A percentile compares a stretch with the other conserved stretches of the same genome.
phyloP scores from a whole-genome alignment of 305 asterid genomes.

The Fraxinus angustifolia region DNA sequence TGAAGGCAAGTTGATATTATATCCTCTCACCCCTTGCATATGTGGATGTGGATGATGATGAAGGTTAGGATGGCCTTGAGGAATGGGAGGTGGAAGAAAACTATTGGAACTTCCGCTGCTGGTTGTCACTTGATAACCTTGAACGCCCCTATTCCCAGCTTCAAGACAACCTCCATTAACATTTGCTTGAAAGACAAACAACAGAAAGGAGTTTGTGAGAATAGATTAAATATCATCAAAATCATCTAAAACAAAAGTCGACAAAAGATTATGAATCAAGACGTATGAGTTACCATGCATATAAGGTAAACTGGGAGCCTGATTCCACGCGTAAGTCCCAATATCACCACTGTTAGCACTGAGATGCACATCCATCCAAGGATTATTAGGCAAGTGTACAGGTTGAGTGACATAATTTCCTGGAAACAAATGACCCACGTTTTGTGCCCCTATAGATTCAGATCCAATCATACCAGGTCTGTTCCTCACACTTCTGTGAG shows the following conservation, averaged over 20 bases:
- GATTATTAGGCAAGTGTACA: slow-evolving; percentile 51
- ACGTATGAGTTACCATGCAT: slow-evolving; percentile 47
- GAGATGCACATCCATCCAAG: slow-evolving; percentile 43
- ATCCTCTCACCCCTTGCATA: slow-evolving; percentile 58
- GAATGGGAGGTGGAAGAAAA: slow-evolving; percentile 49
- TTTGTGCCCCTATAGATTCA: slow-evolving; percentile 42
- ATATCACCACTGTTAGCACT: slow-evolving; percentile 37
- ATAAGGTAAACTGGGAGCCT: slow-evolving; percentile 48
- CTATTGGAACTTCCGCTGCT: slow-evolving; percentile 38
- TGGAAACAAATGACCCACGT: slow-evolving; percentile 41
- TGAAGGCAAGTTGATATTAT: slow-evolving; percentile 47
- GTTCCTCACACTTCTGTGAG: slow-evolving; percentile 35
- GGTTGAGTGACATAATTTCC: slow-evolving; percentile 58
- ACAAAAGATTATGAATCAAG: background rate
- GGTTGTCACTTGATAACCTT: slow-evolving; percentile 52
- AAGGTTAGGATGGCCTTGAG: slow-evolving; percentile 53
- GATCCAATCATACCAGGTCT: slow-evolving; percentile 36
- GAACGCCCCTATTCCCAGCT: slow-evolving; percentile 46
- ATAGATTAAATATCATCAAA: slow-evolving; percentile 14
- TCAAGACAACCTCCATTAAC: slow-evolving; percentile 43
- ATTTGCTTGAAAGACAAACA: slow-evolving; percentile 25
- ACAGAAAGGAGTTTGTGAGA: slow-evolving; percentile 7
- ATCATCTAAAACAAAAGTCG: background rate
- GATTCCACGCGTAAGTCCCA: slow-evolving; percentile 50
- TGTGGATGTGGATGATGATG: slow-evolving; percentile 46